Evolutionary conservation across 2,329 filamentous ascomycete species (phyloP).

Genomic region (Nemania sp.): DNA sequence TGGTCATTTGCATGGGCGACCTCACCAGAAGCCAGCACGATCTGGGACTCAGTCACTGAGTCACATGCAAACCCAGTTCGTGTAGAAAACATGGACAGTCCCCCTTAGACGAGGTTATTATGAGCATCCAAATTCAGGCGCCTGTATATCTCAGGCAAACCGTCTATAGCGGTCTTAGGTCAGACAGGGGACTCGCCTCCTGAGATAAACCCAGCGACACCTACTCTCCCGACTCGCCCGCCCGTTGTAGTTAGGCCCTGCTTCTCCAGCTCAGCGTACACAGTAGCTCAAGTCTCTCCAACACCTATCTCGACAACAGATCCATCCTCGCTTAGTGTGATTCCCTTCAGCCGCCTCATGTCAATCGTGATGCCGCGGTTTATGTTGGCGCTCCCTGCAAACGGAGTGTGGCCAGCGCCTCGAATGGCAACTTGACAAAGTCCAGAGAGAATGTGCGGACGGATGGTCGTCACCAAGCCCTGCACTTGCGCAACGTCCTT

Average conservation of each 20-base stretch:
- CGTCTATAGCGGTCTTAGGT: not conserved
- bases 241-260: conserved; percentile 23
- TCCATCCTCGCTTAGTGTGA: conserved; percentile 22
- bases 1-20: conserved; percentile 19
- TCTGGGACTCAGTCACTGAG: conserved; percentile 27
- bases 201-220: conserved; percentile 23
- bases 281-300: conserved; percentile 25
- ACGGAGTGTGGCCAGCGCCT: conserved; percentile 25
- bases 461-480: conserved; percentile 18
- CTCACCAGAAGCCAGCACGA: conserved; percentile 25
- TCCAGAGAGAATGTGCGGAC: conserved; percentile 22
- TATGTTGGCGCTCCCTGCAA: conserved; percentile 28
- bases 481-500: conserved; percentile 21
- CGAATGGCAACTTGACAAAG: conserved; percentile 25
- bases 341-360: conserved; percentile 24
- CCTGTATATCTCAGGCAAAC: not conserved
- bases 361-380: conserved; percentile 31
- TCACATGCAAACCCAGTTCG: conserved; percentile 31
- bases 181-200: conserved; percentile 16
- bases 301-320: conserved; percentile 21
- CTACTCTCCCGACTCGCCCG: conserved; percentile 22
- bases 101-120: conserved; percentile 2
- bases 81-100: conserved; percentile 21
- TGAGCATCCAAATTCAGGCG: not conserved
- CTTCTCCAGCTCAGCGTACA: conserved; percentile 26